Base-by-base conservation (phyloP, 2,329 filamentous ascomycete species). In the Volutella citrinella region DNA sequence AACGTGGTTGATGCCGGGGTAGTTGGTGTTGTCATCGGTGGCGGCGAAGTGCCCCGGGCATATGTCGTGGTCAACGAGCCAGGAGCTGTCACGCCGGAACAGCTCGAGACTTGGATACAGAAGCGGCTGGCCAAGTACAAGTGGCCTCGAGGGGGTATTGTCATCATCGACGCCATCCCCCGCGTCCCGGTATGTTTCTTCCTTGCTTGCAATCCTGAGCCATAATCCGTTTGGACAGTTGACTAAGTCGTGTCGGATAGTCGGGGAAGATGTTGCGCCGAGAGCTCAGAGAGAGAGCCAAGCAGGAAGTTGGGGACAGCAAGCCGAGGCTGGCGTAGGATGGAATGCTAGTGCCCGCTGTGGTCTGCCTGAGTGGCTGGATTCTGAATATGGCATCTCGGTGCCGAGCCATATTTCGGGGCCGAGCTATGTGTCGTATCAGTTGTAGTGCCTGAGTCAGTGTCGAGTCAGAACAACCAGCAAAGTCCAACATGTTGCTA, bases 201-300 rank as follows among this genome's bases (percentile, higher is more conserved):
- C n/a, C n/a, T n/a, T n/a, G n/a, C n/a, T n/a, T n/a, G n/a, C n/a
- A n/a, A n/a, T n/a, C n/a, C n/a, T n/a, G n/a, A n/a, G n/a, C n/a
- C n/a, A n/a, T n/a, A n/a, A n/a, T n/a, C n/a, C n/a, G n/a, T n/a
- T n/a, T n/a, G n/a, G n/a, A n/a, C n/a, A n/a, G n/a, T n/a, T n/a
- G n/a, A n/a, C n/a, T n/a, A n/a, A n/a, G n/a, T n/a, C n/a, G n/a
- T n/a, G n/a, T n/a, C n/a, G n/a, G n/a, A n/a, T n/a, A n/a, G n/a
- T n/a, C n/a, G n/a, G 31, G 31, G n/a, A 33, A 33, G 23, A 33
- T 33, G 15, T 19, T 33, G 13, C 26, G 22, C 10, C 17, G 31
- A 10, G 23, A 27, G 10, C n/a, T 33, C 7, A 14, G n/a, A 27
- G 31, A 33, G 24, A n/a, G 19, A 6, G 30, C 30, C 6, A 26